Conservation (phyloP, 225 moss, liverwort and hornwort species). For the Takakia lepidozioides region DNA sequence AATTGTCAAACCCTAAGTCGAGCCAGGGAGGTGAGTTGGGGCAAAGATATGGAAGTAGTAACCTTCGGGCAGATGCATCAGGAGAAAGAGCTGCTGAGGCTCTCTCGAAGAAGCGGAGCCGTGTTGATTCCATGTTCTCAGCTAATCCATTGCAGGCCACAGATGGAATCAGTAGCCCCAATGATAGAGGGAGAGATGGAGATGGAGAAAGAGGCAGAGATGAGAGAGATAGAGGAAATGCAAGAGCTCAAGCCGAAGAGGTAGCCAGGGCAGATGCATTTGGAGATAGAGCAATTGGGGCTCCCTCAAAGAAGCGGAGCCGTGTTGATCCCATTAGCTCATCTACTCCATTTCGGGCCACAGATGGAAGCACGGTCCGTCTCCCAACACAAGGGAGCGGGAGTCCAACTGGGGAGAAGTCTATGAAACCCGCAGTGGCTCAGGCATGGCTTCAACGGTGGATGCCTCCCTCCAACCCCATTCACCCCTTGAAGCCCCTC, state of each 20-base stretch:
- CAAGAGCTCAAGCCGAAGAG: conserved; percentile 1
- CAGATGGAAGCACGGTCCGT: conserved; percentile 5
- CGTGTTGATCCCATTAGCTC: conserved; percentile 15
- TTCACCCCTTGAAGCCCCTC: conserved; percentile 12
- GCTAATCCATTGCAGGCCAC: conserved; percentile 6
- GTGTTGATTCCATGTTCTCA: conserved; percentile 13
- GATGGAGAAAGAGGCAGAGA: conserved; percentile 6
- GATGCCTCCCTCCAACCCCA: conserved; percentile 34
- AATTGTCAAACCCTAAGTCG: too few relatives aligned
- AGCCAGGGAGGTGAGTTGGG: conserved; percentile 2
- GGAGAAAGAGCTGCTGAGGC: conserved; percentile 20
- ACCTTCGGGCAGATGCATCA: conserved; percentile 8
- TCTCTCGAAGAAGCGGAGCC: conserved; percentile 23
- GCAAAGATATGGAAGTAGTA: conserved; percentile 4
- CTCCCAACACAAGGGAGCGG: conserved; percentile 4
- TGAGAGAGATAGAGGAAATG: conserved; percentile 3
- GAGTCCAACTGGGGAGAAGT: neutral
- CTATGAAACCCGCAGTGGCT: conserved; percentile 7
- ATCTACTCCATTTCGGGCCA: conserved; percentile 6
- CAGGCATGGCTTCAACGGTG: conserved; percentile 43
- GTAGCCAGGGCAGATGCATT: conserved; percentile 7
- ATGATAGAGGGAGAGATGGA: too few relatives aligned
- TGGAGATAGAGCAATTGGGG: conserved; percentile 19
- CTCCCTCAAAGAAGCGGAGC: conserved; percentile 22
- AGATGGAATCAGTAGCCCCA: conserved; percentile 2